phyloP scores from a whole-genome alignment of 1,284 basidiomycete genomes.

The Trametes polyzona region DNA sequence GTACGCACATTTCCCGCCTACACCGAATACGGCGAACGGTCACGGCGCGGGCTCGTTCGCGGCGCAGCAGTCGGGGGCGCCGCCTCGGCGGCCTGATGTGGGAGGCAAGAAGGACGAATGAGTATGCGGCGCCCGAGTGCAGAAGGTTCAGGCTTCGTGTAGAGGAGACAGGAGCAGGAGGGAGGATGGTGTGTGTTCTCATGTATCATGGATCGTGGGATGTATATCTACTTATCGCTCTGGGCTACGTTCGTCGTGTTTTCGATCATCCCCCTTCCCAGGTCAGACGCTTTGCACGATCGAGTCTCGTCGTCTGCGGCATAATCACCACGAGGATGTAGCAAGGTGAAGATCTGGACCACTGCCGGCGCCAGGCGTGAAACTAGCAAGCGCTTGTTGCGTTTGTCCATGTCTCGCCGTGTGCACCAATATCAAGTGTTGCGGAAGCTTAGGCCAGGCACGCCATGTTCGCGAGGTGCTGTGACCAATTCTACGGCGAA shows the following conservation, averaged over 20 bases:
- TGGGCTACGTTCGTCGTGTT: conserved; percentile 3
- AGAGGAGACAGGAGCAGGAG: not conserved
- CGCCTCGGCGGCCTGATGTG: conserved; percentile 27
- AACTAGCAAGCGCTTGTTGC: too few relatives aligned
- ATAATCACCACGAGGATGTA: too few relatives aligned
- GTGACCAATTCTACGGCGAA: too few relatives aligned
- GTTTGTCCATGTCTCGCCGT: too few relatives aligned
- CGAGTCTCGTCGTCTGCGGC: not conserved
- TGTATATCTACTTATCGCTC: conserved; percentile 14
- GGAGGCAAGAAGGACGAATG: conserved; percentile 50
- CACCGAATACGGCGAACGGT: conserved; percentile 34
- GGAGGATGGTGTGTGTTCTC: not conserved
- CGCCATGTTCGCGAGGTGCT: too few relatives aligned
- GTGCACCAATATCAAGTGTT: too few relatives aligned
- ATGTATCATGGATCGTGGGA: not conserved
- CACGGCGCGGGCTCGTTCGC: conserved; percentile 21
- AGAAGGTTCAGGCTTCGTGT: too few relatives aligned
- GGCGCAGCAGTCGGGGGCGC: conserved; percentile 30
- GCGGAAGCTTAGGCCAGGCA: too few relatives aligned
- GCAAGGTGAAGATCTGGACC: too few relatives aligned
- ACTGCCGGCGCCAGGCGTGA: too few relatives aligned
- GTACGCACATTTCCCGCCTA: conserved; percentile 44
- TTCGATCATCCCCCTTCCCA: not conserved
- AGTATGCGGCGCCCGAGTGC: not conserved
- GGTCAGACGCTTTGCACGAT: not conserved